Evolutionary conservation across 1,139 yeast genomes (phyloP).

Genomic region (Lodderomyces margitis): DNA sequence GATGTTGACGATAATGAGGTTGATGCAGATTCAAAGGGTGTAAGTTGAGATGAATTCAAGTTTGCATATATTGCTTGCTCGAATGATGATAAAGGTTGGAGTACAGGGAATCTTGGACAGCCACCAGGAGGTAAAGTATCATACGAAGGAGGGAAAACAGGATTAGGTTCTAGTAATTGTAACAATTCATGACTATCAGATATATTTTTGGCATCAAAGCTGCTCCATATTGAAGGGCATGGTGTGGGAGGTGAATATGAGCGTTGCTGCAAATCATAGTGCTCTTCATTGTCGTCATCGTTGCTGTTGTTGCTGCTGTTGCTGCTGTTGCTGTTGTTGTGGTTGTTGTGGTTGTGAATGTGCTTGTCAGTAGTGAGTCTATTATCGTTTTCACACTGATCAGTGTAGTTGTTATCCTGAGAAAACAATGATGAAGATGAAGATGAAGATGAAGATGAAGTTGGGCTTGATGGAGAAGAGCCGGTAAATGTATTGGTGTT

Average conservation of each 20-base stretch:
- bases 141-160: conserved; percentile 51
- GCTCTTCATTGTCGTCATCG: conserved; percentile 4
- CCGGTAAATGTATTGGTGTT: no score
- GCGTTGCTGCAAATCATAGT: conserved; percentile 10
- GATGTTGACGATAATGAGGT: not conserved
- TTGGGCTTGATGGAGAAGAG: conserved; percentile 1
- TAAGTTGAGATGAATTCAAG: not conserved
- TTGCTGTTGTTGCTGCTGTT: not conserved
- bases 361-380: not conserved
- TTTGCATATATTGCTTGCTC: not conserved
- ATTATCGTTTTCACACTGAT: conserved; percentile 3
- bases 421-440: conserved; percentile 7
- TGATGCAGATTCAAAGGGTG: no score
- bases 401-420: conserved; percentile 1
- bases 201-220: not conserved
- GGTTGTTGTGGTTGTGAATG: not conserved
- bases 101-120: conserved; percentile 51
- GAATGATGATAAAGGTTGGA: conserved; percentile 9
- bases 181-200: conserved; percentile 23
- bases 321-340: not conserved
- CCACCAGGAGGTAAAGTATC: conserved; percentile 46
- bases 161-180: conserved; percentile 48
- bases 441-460: conserved; percentile 9
- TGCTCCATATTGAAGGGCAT: conserved; percentile 5
- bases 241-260: conserved; percentile 15